These are phyloP conservation scores for Trypanosomatidae sp. DNA, from an alignment of 208 protist genomes.

Conservation along the genomic window DNA sequence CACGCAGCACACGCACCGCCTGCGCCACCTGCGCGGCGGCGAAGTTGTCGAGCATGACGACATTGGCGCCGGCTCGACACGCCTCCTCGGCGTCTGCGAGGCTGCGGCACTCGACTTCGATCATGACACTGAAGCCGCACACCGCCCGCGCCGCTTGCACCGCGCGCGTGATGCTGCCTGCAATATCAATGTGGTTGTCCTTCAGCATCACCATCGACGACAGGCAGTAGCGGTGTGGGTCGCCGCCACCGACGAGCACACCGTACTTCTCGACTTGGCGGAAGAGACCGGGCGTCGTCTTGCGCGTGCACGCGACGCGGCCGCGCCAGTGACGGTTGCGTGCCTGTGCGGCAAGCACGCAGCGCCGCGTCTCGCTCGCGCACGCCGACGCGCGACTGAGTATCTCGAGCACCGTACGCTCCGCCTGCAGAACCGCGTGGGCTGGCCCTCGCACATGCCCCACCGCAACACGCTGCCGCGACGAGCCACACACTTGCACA, in stretches of 20 bases:
- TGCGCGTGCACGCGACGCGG: background rate
- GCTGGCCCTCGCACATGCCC: background rate
- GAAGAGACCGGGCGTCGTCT: background rate
- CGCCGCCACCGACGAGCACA: background rate
- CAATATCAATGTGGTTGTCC: conserved; percentile 1
- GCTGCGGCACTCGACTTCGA: background rate
- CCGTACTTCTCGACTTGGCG: background rate
- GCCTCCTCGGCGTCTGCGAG: background rate
- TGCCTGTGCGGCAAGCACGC: background rate
- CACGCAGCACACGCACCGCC: background rate
- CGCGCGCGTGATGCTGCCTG: background rate
- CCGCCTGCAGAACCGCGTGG: background rate
- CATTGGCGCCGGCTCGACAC: background rate
- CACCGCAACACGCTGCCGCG: background rate
- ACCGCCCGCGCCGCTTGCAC: background rate
- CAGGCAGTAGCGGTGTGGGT: background rate
- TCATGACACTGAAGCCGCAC: background rate
- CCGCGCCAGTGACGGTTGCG: background rate
- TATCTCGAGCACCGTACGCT: background rate
- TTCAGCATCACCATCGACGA: conserved; percentile 1
- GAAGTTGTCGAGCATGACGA: background rate
- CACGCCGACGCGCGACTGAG: background rate
- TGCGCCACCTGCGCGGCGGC: background rate
- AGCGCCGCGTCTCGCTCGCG: background rate
- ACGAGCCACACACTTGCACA: background rate